Conservation (phyloP, 2,329 filamentous ascomycete species). For the Trichoderma asperellum region DNA sequence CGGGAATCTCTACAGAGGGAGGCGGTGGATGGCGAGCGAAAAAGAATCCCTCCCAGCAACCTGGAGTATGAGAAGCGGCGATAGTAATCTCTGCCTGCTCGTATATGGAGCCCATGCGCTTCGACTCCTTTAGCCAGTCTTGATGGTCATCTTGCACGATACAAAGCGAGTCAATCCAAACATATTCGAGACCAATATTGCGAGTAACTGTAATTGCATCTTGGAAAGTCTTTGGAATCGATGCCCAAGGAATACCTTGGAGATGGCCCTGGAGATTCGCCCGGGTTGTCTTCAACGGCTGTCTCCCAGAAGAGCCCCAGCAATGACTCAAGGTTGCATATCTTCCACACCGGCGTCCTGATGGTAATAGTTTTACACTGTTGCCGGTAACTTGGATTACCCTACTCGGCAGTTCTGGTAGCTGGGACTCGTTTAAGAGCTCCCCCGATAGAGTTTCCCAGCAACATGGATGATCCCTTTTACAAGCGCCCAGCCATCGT, state of each 20-base stretch:
- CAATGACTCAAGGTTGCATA: conserved; percentile 28
- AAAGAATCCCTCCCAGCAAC: conserved; percentile 27
- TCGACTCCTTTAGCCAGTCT: conserved; percentile 29
- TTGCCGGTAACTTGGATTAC: conserved; percentile 12
- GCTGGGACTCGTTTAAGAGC: conserved; percentile 7
- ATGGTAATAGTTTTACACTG: conserved; percentile 1
- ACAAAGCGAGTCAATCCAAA: conserved; percentile 32
- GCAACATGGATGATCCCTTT: conserved; percentile 19
- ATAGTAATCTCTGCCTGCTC: conserved; percentile 33
- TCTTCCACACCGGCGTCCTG: conserved; percentile 14
- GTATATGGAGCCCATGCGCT: conserved; percentile 31
- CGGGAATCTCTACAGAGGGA: conserved; percentile 26
- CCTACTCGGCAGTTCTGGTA: conserved; percentile 21
- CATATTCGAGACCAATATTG: conserved; percentile 25
- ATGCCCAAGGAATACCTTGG: conserved; percentile 27
- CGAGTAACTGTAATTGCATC: conserved; percentile 26
- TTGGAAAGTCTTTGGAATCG: conserved; percentile 28
- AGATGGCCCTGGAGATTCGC: conserved; percentile 15
- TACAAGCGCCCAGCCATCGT: conserved; percentile 25
- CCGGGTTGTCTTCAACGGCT: conserved; percentile 25
- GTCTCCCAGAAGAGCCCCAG: conserved; percentile 25
- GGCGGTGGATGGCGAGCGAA: conserved; percentile 14
- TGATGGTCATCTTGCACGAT: conserved; percentile 31
- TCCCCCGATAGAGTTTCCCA: conserved; percentile 23
- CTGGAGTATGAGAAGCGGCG: conserved; percentile 28